Evolutionary conservation across 805 yeast species (phyloP).

Genomic region (Starmerella floris): DNA sequence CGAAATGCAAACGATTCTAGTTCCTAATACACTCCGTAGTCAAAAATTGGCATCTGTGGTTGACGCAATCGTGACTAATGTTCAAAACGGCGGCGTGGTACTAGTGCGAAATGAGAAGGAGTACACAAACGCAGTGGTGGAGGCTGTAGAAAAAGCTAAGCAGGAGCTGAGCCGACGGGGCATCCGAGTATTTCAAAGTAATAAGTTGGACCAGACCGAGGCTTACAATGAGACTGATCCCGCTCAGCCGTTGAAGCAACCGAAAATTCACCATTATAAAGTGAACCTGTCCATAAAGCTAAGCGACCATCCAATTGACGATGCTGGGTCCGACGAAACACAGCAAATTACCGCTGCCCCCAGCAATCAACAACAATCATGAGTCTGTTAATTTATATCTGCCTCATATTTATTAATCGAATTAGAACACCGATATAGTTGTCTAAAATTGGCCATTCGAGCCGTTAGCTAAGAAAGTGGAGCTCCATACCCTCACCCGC

Average conservation of each 20-base stretch:
- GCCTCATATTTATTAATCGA: too few relatives aligned
- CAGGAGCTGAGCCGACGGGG: background rate
- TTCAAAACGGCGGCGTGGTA: conserved; percentile 1
- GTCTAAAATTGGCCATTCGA: too few relatives aligned
- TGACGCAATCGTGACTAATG: background rate
- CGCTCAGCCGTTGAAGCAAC: conserved; percentile 7
- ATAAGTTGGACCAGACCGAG: conserved; percentile 1
- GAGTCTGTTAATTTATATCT: too few relatives aligned
- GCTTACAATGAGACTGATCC: background rate
- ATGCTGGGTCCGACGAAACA: background rate
- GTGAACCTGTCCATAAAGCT: conserved; percentile 2
- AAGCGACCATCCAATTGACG: conserved; percentile 1
- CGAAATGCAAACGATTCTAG: background rate
- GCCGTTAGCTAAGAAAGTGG: too few relatives aligned
- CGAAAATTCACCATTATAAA: conserved; percentile 10
- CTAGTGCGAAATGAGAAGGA: conserved; percentile 4
- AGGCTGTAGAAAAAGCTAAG: conserved; percentile 11
- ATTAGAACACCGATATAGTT: too few relatives aligned
- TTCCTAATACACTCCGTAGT: conserved; percentile 8
- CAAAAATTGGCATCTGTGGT: background rate
- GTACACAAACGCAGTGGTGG: conserved; percentile 2
- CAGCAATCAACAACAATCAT: too few relatives aligned
- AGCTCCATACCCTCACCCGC: too few relatives aligned
- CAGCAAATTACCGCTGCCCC: conserved; percentile 3
- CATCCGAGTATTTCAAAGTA: conserved; percentile 5